Conservation (phyloP, 1,284 basidiomycete species). For the Pseudomicrostroma phylloplanum region DNA sequence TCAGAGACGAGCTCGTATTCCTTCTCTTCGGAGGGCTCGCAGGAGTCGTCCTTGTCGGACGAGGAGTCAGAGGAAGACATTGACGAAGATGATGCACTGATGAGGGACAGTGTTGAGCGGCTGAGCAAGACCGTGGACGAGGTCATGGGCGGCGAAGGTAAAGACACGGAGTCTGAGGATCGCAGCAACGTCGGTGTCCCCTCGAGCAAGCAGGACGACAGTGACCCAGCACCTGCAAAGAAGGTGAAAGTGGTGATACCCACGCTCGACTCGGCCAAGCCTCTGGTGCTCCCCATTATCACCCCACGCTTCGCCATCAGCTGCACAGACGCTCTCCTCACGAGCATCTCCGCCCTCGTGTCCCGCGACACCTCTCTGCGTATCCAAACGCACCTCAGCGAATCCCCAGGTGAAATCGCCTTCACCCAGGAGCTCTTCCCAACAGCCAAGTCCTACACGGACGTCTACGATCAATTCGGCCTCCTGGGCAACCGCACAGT, state of each 20-base stretch:
- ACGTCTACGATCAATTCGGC: slow-evolving; percentile 72
- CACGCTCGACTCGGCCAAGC: slow-evolving; percentile 20
- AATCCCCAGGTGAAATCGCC: slow-evolving; percentile 71
- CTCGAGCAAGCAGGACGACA: neutral
- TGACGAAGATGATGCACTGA: slow-evolving; percentile 8
- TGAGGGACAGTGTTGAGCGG: slow-evolving; percentile 38
- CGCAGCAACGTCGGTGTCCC: neutral
- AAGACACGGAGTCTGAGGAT: slow-evolving; percentile 23
- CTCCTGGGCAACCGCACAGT: slow-evolving; percentile 75
- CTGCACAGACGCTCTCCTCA: slow-evolving; percentile 71
- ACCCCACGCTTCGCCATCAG: slow-evolving; percentile 93
- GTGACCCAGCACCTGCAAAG: too few species aligned
- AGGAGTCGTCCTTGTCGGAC: slow-evolving; percentile 17
- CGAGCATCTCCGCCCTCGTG: slow-evolving; percentile 60
- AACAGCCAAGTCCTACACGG: slow-evolving; percentile 48
- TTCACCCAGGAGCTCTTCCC: slow-evolving; percentile 64
- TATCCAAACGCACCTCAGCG: slow-evolving; percentile 89
- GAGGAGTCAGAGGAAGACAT: neutral
- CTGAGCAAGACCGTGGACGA: slow-evolving; percentile 38
- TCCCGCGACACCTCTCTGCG: slow-evolving; percentile 54
- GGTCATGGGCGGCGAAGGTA: slow-evolving; percentile 24
- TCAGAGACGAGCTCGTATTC: neutral
- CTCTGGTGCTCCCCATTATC: slow-evolving; percentile 74
- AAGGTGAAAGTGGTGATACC: too few species aligned
- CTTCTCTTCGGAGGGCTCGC: neutral